Conservation (phyloP, 805 yeast species). For the Priceomyces haplophilus region DNA sequence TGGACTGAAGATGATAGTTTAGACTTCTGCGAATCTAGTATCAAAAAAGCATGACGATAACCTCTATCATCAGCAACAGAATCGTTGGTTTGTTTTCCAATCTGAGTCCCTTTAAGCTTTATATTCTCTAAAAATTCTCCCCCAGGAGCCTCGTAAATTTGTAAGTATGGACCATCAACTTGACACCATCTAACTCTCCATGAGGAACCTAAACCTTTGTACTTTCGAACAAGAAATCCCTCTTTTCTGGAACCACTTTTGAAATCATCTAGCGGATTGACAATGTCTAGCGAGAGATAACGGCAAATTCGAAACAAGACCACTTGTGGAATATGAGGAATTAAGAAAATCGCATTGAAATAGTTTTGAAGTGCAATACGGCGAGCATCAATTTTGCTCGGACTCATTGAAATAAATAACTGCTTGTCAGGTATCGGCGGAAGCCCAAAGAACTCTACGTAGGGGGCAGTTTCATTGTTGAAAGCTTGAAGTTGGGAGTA, state of each 20-base stretch:
- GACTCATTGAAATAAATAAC: conserved; percentile 56
- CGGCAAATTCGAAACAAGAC: conserved; percentile 55
- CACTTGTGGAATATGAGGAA: conserved; percentile 56
- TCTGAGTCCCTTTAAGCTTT: conserved; percentile 47
- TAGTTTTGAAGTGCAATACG: conserved; percentile 54
- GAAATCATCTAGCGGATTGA: conserved; percentile 54
- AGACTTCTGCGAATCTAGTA: conserved; percentile 45
- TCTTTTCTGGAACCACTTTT: conserved; percentile 56
- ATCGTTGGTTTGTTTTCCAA: conserved; percentile 49
- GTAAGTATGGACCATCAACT: conserved; percentile 56
- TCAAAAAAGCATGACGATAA: conserved; percentile 58
- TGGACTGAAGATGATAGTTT: conserved; percentile 35
- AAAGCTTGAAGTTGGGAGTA: conserved; percentile 57
- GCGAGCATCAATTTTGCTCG: conserved; percentile 63
- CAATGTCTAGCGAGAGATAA: conserved; percentile 65
- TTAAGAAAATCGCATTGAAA: conserved; percentile 52
- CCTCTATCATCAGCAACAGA: conserved; percentile 45
- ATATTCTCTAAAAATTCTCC: conserved; percentile 55
- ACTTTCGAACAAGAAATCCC: conserved; percentile 62
- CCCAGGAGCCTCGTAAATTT: conserved; percentile 55
- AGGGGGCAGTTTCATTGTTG: conserved; percentile 58
- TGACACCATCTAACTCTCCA: conserved; percentile 75
- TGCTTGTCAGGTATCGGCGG: conserved; percentile 65
- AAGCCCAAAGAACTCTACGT: conserved; percentile 48
- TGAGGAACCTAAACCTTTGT: conserved; percentile 56